A percentile compares a stretch with the other conserved stretches of the same genome.
Evolutionary conservation across 192 early-diverging fungal species (phyloP).

Genomic region (Irineochytrium annulatum): DNA sequence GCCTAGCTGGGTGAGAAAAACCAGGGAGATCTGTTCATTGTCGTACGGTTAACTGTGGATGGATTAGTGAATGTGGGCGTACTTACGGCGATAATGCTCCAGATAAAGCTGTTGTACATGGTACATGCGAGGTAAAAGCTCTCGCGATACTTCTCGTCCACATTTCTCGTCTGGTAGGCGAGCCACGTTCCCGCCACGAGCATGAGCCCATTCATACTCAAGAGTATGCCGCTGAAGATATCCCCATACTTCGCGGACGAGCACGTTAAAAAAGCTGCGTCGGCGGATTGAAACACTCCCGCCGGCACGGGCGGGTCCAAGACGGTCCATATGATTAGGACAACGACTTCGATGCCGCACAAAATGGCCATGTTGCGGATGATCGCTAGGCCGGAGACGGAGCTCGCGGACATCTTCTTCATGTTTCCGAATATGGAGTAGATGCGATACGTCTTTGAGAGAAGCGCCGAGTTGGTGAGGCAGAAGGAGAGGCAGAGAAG

Average conservation of each 20-base stretch:
- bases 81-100: neutral
- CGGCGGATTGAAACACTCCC: too few species aligned
- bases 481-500: slow-evolving; percentile 14
- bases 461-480: slow-evolving; percentile 8
- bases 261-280: too few species aligned
- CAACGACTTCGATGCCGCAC: neutral
- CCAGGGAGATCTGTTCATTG: too few species aligned
- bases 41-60: too few species aligned
- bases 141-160: neutral
- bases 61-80: neutral
- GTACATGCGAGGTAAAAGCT: neutral
- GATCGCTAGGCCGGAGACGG: too few species aligned
- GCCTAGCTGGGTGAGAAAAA: too few species aligned
- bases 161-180: slow-evolving; percentile 3
- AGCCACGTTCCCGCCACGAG: neutral
- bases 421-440: neutral
- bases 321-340: neutral
- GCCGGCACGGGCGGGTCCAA: neutral
- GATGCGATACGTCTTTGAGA: neutral
- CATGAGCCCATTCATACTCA: too few species aligned
- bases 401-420: too few species aligned
- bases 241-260: too few species aligned
- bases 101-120: slow-evolving; percentile 1
- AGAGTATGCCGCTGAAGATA: too few species aligned
- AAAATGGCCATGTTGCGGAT: too few species aligned